phyloP scores from a whole-genome alignment of 2,329 filamentous ascomycete species.

The Talaromyces sp. region DNA sequence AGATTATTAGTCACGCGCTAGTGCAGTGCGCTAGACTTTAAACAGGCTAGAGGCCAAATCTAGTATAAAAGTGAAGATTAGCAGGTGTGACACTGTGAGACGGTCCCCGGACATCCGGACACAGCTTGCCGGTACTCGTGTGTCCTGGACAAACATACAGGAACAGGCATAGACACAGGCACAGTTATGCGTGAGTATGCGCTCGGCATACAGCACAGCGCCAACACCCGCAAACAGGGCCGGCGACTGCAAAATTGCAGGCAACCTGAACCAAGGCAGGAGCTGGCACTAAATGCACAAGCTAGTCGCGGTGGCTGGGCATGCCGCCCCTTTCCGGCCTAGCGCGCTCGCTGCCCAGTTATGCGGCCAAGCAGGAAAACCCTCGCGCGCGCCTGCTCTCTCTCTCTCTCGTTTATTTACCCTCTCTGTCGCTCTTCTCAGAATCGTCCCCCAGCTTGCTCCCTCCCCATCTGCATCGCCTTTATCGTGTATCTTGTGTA shows the following conservation, averaged over 20 bases:
- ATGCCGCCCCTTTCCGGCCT: conserved; percentile 3
- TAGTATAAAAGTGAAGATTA: neutral
- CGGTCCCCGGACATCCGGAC: neutral
- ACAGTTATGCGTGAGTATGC: too few relatives aligned
- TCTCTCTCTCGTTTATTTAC: neutral
- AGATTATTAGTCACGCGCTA: neutral
- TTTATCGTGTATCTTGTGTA: neutral
- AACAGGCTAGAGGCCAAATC: neutral
- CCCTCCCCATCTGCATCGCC: neutral
- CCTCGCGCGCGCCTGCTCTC: neutral
- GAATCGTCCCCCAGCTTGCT: neutral
- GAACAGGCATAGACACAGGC: neutral
- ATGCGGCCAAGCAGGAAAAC: neutral
- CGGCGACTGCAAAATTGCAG: neutral
- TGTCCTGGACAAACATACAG: too few relatives aligned
- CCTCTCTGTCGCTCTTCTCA: neutral
- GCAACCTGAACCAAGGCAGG: neutral
- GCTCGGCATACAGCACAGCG: too few relatives aligned
- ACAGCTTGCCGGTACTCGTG: neutral
- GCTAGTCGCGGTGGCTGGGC: neutral
- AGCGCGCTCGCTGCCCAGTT: neutral
- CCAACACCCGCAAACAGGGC: neutral
- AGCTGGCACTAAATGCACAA: neutral
- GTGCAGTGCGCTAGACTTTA: neutral
- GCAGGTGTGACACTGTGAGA: neutral